A percentile compares a stretch with the other conserved stretches of the same genome.
These are phyloP conservation scores for Alternaria brassicicola DNA, from an alignment of 2,329 filamentous ascomycete species.

Conservation along the genomic window DNA sequence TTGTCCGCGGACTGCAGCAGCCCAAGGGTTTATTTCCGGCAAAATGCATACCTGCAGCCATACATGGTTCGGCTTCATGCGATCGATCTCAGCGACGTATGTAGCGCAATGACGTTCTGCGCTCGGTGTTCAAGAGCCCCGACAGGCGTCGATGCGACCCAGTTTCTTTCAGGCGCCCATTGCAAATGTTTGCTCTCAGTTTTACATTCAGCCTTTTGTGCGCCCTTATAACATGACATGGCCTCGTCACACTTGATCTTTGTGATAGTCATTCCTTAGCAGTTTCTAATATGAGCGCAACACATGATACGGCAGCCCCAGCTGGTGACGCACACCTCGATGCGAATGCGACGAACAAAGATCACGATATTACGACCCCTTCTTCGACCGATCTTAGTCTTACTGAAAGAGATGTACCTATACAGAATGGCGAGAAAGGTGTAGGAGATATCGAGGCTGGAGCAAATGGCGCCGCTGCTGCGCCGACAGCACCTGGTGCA, in stretches of 20 bases:
- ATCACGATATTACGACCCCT: constrained; percentile 15
- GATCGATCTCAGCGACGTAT: constrained; percentile 14
- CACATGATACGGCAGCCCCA: constrained; percentile 8
- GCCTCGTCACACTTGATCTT: background rate
- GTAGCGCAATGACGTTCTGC: constrained; percentile 5
- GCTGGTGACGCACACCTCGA: background rate
- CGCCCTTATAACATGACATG: constrained; percentile 6
- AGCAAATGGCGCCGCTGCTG: constrained; percentile 13
- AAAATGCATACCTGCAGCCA: background rate
- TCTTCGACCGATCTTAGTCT: constrained; percentile 25
- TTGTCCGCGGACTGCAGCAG: background rate
- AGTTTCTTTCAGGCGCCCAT: background rate
- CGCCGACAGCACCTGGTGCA: constrained; percentile 17
- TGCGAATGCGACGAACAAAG: constrained; percentile 13
- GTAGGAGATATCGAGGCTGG: constrained; percentile 7
- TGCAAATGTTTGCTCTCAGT: background rate
- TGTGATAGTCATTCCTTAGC: background rate
- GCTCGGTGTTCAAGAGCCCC: constrained; percentile 12
- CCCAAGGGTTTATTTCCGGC: constrained; percentile 2
- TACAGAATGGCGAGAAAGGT: background rate
- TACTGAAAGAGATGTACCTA: constrained; percentile 15
- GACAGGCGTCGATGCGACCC: constrained; percentile 4
- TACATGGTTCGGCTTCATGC: background rate
- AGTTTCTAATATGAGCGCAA: constrained; percentile 9
- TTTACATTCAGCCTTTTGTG: background rate